Evolutionary conservation across 2,329 filamentous ascomycete genomes (phyloP), one percentile per base, ranked within the genome.

Genomic region (Phyllachora maydis): DNA sequence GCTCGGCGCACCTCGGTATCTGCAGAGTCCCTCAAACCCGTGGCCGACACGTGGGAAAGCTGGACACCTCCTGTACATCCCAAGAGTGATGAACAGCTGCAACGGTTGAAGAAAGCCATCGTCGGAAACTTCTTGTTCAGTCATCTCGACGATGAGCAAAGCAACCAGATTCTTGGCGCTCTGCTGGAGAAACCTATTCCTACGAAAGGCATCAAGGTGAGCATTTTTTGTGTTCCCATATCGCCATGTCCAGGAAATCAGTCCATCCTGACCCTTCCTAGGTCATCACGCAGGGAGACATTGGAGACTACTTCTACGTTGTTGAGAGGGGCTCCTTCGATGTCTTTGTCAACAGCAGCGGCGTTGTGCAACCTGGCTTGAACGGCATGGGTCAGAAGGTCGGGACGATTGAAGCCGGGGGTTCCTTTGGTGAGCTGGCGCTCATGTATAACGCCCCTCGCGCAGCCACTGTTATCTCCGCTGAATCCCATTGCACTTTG

Each of bases 391-490:
- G 88, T 23, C 59, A 61, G 30, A 77, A 81, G 38, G 85, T 95
- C 14, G 70, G 69, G 36, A 70, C 62, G 18, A 90, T 90, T 28
- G 73, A 78, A 21, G 67, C 82, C 4, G 88, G 88, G 23, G 83
- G 83, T 30, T 92, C 82, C 4, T 98, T 98, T 47, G 88, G 88
- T 37, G 88, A 98, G 53, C 61, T 98, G 27, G 88, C 88, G 8
- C 60, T 98, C 39, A 95, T 98, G 88, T 95, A 98, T 56, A 93
- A 95, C 41, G 82, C 88, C 12, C 88, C 88, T 14, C 79, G 88
- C 41, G 88, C 88, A 19, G 88, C 88, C 4, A 95, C 88, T 0
- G 79, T 98, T 29, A 65, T 90, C 30, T 91, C 79, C 15, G 70
- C 74, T 8, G 78, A 90, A 38, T 46, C 72, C 3, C 54, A 64